phyloP scores from a whole-genome alignment of 371 early-diverging fungal genomes.

The Mucor saturninus region DNA sequence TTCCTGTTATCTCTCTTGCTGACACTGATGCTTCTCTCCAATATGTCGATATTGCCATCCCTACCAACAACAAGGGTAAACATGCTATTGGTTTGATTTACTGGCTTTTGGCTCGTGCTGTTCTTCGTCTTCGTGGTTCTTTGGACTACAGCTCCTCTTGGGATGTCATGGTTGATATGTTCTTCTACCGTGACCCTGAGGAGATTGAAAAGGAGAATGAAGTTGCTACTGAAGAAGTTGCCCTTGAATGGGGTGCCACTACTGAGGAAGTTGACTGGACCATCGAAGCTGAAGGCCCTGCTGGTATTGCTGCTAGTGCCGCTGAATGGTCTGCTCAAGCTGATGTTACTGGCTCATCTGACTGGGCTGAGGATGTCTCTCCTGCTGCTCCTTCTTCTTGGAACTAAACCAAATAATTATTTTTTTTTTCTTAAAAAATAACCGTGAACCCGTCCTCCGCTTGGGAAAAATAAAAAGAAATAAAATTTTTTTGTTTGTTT shows the following conservation, averaged over 20 bases:
- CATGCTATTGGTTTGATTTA: constrained; percentile 96
- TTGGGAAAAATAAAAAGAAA: constrained; percentile 4
- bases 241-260: constrained; percentile 34
- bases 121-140: constrained; percentile 96
- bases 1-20: constrained; percentile 98
- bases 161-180: constrained; percentile 98
- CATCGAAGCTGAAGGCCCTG: constrained; percentile 41
- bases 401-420: neutral
- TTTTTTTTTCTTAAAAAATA: neutral
- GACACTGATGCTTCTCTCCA: constrained; percentile 96
- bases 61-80: constrained; percentile 99
- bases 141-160: constrained; percentile 82
- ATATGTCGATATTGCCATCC: constrained; percentile 98
- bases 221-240: constrained; percentile 39
- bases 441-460: neutral
- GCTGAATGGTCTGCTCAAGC: constrained; percentile 53
- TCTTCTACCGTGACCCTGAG: constrained; percentile 94
- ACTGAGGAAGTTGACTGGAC: constrained; percentile 53
- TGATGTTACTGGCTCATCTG: constrained; percentile 22
- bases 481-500: constrained; percentile 10
- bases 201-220: constrained; percentile 91
- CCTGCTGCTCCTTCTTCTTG: constrained; percentile 25
- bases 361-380: constrained; percentile 41
- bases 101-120: constrained; percentile 97
- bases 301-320: constrained; percentile 36